Percentiles rank a stretch among this genome's conserved stretches.
These are phyloP conservation scores for Pseudopyrenochaeta lycopersici DNA, from an alignment of 2,329 filamentous ascomycete genomes.

Conservation along the genomic window DNA sequence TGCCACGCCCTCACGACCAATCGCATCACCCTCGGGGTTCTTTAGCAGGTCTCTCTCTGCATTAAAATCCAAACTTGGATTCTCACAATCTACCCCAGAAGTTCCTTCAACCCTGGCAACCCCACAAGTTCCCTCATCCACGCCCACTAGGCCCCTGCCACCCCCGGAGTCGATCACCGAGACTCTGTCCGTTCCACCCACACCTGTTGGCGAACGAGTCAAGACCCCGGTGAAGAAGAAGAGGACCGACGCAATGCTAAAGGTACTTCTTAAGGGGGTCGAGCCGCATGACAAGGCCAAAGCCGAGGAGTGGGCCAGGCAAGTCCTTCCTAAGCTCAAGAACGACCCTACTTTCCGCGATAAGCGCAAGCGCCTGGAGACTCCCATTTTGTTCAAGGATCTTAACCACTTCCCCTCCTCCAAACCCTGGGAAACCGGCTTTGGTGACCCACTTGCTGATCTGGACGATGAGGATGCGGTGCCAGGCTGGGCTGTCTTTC, in stretches of 20 bases:
- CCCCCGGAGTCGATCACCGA: constrained; percentile 28
- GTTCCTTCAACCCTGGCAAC: constrained; percentile 8
- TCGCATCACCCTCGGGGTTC: constrained; percentile 18
- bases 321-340: constrained; percentile 26
- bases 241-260: constrained; percentile 24
- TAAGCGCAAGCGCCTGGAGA: constrained; percentile 42
- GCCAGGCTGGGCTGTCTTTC: constrained; percentile 42
- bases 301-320: constrained; percentile 39
- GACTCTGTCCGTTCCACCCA: constrained; percentile 34
- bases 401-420: constrained; percentile 38
- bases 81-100: constrained; percentile 13
- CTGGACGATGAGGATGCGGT: constrained; percentile 38
- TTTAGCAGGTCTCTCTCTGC: constrained; percentile 33
- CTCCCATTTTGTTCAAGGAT: constrained; percentile 33
- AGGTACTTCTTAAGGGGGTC: constrained; percentile 28
- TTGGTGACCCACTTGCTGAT: constrained; percentile 37
- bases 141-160: constrained; percentile 18
- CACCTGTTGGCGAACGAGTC: constrained; percentile 37
- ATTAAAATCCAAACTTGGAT: constrained; percentile 26
- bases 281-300: constrained; percentile 23
- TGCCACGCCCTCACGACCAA: constrained; percentile 15
- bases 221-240: constrained; percentile 24
- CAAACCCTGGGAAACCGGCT: constrained; percentile 45
- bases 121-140: constrained; percentile 11
- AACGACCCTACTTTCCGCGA: constrained; percentile 28